A percentile compares a stretch with the other conserved stretches of the same genome.
Conservation (phyloP, 257 asterid genomes). For the Parsonsia alboflavescens region DNA sequence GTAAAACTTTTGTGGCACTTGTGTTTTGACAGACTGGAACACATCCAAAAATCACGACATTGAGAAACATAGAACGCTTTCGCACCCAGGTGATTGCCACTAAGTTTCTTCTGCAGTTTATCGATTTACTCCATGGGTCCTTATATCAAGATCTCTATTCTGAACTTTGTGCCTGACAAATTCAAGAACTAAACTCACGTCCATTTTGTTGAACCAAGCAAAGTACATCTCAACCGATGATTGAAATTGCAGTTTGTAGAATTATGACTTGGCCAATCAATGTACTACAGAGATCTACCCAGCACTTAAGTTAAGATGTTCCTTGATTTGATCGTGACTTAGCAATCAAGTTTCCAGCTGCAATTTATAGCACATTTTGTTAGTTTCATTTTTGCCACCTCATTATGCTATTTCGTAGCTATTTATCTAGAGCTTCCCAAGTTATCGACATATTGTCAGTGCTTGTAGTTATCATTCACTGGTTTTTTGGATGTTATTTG, state of each 20-base stretch:
- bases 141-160: neutral
- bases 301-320: neutral
- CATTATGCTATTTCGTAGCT: neutral
- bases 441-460: neutral
- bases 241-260: neutral
- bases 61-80: slow-evolving; percentile 72
- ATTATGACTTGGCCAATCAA: neutral
- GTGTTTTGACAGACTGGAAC: slow-evolving; percentile 73
- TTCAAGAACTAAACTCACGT: neutral
- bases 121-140: neutral
- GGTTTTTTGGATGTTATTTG: too few species aligned
- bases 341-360: neutral
- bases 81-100: slow-evolving; percentile 60
- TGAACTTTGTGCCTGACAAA: neutral
- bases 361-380: neutral
- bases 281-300: neutral
- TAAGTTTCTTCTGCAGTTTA: slow-evolving; percentile 3
- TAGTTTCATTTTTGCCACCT: neutral
- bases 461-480: neutral
- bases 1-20: slow-evolving; percentile 15
- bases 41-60: slow-evolving; percentile 82
- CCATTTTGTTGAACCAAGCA: neutral
- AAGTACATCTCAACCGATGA: neutral
- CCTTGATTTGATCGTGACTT: neutral
- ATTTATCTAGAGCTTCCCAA: neutral